Evolutionary conservation across 345 rosid genomes (phyloP), one percentile per base, ranked within the genome.

Genomic region (Nephelium lappaceum): DNA sequence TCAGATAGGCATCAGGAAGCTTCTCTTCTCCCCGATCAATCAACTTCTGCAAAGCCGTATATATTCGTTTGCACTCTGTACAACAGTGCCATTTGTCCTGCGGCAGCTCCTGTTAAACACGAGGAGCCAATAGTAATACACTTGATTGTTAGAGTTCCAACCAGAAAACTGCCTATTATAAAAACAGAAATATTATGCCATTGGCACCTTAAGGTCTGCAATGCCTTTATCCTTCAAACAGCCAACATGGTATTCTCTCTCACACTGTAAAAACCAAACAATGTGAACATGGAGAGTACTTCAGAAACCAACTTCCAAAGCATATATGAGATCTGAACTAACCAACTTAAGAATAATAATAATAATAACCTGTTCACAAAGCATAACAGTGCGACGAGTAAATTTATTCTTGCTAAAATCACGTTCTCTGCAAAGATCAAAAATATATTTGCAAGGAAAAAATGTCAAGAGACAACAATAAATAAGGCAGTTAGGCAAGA

Each of bases 221-320:
- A 93, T 88, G 55, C 90, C 79, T 81, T 88, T 90, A 51, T 92
- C 98, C 85, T 86, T 92, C 83, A 95, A 82, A 84, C 99, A 95
- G 85, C 98, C 95, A 74, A 95, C 95, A 73, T 95, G 99, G 80
- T 84, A 93, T 83, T 95, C 99, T 88, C 87, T 92, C 89, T 95
- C 99, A 78, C 99, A 95, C 98, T 92, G 82, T 73, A n/a, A 71
- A 55, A 68, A 72, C 67, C 25, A 8, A 67, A 67, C 27, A 23
- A 39, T 43, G 25, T 69, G 27, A 24, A 41, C 18, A 19, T 57
- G n/a, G 8, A 57, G 24, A n/a, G 31, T n/a, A 61, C 21, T 62
- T 78, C 18, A 31, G 23, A 80, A 51, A 19, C 76, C n/a, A 53
- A 69, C 65, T 81, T 60, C 36, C 23, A 12, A 21, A 81, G 19